These are phyloP conservation scores for Carex arenaria DNA, from an alignment of 202 grass and related monocot genomes.

Conservation along the genomic window DNA sequence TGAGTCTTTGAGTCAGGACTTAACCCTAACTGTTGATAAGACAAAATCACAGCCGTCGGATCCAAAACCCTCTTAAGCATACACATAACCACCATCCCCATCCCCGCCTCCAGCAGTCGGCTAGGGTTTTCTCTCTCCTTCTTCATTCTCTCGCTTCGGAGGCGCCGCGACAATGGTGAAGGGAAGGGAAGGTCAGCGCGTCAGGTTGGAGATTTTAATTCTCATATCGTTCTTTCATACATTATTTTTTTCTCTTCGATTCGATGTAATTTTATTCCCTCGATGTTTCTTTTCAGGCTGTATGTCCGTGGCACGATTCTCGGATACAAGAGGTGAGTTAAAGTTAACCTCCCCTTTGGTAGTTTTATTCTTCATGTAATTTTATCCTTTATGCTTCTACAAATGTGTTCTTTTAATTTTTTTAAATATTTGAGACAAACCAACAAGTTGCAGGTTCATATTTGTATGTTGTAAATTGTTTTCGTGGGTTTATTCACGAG, in stretches of 20 bases:
- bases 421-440: no score
- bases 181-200: conserved; percentile 51
- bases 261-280: neutral
- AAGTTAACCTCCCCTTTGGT: neutral
- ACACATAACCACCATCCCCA: neutral
- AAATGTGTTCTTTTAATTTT: neutral
- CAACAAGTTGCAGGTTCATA: no score
- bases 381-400: no score
- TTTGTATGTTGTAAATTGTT: no score
- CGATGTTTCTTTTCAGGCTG: conserved; percentile 26
- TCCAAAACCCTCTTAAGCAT: neutral
- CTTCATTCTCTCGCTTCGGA: neutral
- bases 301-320: conserved; percentile 73
- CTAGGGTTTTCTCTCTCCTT: neutral
- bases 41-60: neutral
- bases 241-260: neutral
- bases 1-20: no score
- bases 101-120: no score
- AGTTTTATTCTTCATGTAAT: neutral
- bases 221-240: neutral
- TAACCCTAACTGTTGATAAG: no score
- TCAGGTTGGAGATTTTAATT: conserved; percentile 13
- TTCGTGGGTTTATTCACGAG: no score
- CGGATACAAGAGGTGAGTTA: conserved; percentile 62
- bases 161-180: conserved; percentile 48